Evolutionary conservation across 108 stramenopile species (phyloP).

Genomic region (Pseudonitzschia multiseries): DNA sequence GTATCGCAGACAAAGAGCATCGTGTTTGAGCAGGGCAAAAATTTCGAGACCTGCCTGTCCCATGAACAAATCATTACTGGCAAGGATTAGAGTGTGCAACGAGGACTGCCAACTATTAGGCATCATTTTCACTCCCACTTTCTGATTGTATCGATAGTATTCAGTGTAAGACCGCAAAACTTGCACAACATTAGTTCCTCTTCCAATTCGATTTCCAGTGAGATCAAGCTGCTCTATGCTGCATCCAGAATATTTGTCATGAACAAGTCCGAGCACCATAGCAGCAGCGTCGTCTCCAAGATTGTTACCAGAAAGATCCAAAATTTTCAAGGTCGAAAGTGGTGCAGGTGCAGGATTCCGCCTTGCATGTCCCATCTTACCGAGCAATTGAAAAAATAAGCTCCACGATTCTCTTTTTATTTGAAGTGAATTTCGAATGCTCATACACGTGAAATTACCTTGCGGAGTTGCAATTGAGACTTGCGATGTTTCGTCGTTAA

Average conservation of each 20-base stretch:
- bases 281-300: slow-evolving; percentile 56
- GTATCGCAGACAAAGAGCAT: slow-evolving; percentile 43
- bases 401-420: slow-evolving; percentile 37
- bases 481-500: slow-evolving; percentile 8
- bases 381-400: slow-evolving; percentile 49
- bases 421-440: slow-evolving; percentile 48
- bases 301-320: slow-evolving; percentile 61
- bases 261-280: slow-evolving; percentile 44
- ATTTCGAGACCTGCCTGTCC: slow-evolving; percentile 56
- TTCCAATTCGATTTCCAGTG: slow-evolving; percentile 52
- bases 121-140: slow-evolving; percentile 26
- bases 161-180: slow-evolving; percentile 44
- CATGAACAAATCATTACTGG: slow-evolving; percentile 45
- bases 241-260: slow-evolving; percentile 51
- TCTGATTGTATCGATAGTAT: slow-evolving; percentile 45
- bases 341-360: slow-evolving; percentile 25
- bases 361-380: slow-evolving; percentile 29
- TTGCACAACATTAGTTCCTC: slow-evolving; percentile 37
- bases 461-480: slow-evolving; percentile 34
- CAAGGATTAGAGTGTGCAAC: slow-evolving; percentile 47
- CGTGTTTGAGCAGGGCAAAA: slow-evolving; percentile 46
- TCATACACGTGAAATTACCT: slow-evolving; percentile 49
- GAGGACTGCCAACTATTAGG: slow-evolving; percentile 47
- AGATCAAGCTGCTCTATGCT: slow-evolving; percentile 58
- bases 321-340: slow-evolving; percentile 41